These are phyloP conservation scores for Thielaviopsis euricoi DNA, from an alignment of 2,329 filamentous ascomycete species.

Conservation along the genomic window DNA sequence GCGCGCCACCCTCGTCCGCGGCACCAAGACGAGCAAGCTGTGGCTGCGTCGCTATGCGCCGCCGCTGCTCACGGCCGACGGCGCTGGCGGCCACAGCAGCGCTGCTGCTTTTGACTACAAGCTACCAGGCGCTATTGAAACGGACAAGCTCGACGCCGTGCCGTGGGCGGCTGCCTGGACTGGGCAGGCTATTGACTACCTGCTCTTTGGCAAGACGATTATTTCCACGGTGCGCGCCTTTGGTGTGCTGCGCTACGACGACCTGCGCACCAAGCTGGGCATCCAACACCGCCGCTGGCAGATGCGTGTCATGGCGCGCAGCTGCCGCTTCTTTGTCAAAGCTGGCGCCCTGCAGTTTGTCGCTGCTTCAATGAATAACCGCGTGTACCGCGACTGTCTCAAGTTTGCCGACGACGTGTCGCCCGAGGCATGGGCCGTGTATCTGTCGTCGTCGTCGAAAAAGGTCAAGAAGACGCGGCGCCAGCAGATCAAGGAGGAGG, in stretches of 20 bases:
- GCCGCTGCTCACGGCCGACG: conserved; percentile 21
- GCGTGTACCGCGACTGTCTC: conserved; percentile 45
- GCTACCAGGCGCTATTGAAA: conserved; percentile 14
- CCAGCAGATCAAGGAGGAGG: conserved; percentile 11
- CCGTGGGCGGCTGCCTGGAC: conserved; percentile 41
- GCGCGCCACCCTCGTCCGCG: conserved; percentile 38
- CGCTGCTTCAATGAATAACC: conserved; percentile 35
- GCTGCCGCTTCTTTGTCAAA: conserved; percentile 39
- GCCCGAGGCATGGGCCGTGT: conserved; percentile 38
- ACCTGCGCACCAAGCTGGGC: conserved; percentile 41
- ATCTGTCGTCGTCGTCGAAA: conserved; percentile 19
- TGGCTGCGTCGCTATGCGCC: conserved; percentile 42
- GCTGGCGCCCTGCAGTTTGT: conserved; percentile 40
- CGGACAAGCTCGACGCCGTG: conserved; percentile 35
- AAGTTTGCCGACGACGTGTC: conserved; percentile 40
- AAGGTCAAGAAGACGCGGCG: conserved; percentile 11
- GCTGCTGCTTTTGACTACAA: conserved; percentile 14
- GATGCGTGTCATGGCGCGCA: conserved; percentile 43
- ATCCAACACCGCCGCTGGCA: conserved; percentile 38
- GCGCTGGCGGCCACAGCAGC: conserved; percentile 3
- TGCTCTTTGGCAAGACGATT: conserved; percentile 38
- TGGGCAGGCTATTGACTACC: conserved; percentile 40
- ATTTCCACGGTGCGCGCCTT: conserved; percentile 41
- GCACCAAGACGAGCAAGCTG: conserved; percentile 45
- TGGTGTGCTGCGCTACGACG: conserved; percentile 39